Base-by-base conservation (phyloP, 179 eudicot species). In the Vitellaria paradoxa region DNA sequence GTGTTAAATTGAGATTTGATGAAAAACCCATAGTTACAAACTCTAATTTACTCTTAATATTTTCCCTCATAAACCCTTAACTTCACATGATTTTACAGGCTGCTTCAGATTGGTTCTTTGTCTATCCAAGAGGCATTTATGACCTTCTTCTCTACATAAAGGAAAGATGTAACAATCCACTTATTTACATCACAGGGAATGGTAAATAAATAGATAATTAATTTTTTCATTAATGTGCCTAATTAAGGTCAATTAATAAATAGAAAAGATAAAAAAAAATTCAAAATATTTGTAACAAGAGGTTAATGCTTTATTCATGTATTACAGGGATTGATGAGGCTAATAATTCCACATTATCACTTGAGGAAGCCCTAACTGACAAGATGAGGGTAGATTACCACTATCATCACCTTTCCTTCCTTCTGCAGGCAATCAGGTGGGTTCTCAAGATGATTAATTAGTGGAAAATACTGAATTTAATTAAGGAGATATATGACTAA, bases 401-500 rank as follows among this genome's bases (percentile, higher is more conserved):
- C 74, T 3, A 56, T 8, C 10, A 47, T 12, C 82, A 79, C 56
- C 78, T 79, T 18, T 12, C 55, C 11, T 67, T 30, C 26, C 37
- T 79, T 56, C 57, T 5, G 18, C 23, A 45, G 15, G 73, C 82
- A 42, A 79, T 65, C 14, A 23, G 59, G 82, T 79, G 14, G 45
- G 67, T 53, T 77, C 12, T 42, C 49, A 5, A 30, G 18, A 23
- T 61, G 9, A 61, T n/a, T 26, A 0, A 26, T 20, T 12, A 12
- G n/a, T 23, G 20, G 65, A 30, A 30, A 30, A 0, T 30, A 30
- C 37, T 30, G 37, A 30, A 30, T 30, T 30, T 30, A n/a, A n/a
- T n/a, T n/a, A 30, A 30, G 37, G 37, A 30, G 37, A 0, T 30
- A 30, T 30, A 30, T 0, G 37, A 2, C 2, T 2, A 2, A 30